Percentiles rank a stretch among this genome's conserved stretches.
Conservation (phyloP, 257 asterid species). For the Solanum tacnaense region DNA sequence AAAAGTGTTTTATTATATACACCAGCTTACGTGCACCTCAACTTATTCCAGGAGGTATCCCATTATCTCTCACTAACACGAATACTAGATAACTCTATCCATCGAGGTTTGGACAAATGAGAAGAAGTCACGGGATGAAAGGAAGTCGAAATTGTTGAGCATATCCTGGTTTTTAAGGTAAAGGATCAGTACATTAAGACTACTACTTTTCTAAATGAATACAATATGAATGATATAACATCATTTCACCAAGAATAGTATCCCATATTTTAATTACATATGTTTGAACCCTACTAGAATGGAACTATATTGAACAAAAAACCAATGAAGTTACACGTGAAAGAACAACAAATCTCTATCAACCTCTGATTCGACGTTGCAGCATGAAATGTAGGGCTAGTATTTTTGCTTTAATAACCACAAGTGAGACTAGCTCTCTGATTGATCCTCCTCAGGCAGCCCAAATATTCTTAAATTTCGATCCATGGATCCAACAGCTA, state of each 20-base stretch:
- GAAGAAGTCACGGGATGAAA: neutral
- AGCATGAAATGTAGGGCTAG: neutral
- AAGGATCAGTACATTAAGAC: neutral
- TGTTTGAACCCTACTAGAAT: neutral
- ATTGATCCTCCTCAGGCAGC: slow-evolving; percentile 34
- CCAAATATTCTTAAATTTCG: slow-evolving; percentile 70
- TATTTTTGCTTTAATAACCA: neutral
- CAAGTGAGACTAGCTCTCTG: neutral
- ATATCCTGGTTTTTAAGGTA: neutral
- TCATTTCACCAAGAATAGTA: neutral
- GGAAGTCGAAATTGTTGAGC: neutral
- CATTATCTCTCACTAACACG: neutral
- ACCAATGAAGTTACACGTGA: neutral
- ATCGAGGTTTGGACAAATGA: neutral
- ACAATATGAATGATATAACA: neutral
- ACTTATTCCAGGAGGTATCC: neutral
- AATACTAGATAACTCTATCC: neutral
- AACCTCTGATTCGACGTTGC: neutral
- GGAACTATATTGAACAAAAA: neutral
- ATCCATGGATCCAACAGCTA: slow-evolving; percentile 74
- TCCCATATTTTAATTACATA: neutral
- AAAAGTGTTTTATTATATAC: neutral
- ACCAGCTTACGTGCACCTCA: neutral
- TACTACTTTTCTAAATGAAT: neutral
- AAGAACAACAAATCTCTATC: neutral